These are phyloP conservation scores for Kingdonia uniflora DNA, from an alignment of 164 flowering plant genomes.

Conservation along the genomic window DNA sequence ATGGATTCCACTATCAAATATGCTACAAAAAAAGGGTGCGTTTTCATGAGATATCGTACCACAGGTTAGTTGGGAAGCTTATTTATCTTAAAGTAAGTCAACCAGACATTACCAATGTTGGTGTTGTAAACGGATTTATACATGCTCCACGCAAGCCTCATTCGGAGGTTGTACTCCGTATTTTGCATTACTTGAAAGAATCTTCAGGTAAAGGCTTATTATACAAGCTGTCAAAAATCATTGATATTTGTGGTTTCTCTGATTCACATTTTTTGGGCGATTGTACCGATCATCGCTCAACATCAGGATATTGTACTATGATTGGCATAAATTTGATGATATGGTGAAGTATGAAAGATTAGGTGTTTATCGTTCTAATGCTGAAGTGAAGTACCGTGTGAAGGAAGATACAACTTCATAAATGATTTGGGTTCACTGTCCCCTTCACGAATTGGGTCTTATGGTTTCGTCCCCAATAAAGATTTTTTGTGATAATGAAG, in stretches of 20 bases:
- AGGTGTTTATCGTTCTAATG: not conserved
- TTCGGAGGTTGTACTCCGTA: no score
- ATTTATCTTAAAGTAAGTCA: not conserved
- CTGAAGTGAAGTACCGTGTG: not conserved
- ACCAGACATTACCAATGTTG: not conserved
- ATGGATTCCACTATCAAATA: slow-evolving; percentile 1
- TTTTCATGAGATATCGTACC: not conserved
- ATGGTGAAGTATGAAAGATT: not conserved
- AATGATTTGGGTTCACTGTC: no score
- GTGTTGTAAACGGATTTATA: not conserved
- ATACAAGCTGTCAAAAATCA: not conserved
- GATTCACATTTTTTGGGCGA: not conserved
- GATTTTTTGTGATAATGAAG: slow-evolving; percentile 1
- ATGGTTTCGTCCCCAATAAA: not conserved
- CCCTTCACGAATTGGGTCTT: slow-evolving; percentile 3
- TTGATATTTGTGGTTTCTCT: no score
- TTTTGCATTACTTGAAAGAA: not conserved
- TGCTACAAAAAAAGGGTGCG: not conserved
- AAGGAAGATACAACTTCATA: not conserved
- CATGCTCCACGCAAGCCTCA: no score
- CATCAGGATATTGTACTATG: not conserved
- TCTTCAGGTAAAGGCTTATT: not conserved
- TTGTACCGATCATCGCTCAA: no score
- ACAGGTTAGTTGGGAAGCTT: not conserved
- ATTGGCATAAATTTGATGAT: no score